Conservation (phyloP, 352 stramenopile genomes). For the Globisporangium viniferum region DNA sequence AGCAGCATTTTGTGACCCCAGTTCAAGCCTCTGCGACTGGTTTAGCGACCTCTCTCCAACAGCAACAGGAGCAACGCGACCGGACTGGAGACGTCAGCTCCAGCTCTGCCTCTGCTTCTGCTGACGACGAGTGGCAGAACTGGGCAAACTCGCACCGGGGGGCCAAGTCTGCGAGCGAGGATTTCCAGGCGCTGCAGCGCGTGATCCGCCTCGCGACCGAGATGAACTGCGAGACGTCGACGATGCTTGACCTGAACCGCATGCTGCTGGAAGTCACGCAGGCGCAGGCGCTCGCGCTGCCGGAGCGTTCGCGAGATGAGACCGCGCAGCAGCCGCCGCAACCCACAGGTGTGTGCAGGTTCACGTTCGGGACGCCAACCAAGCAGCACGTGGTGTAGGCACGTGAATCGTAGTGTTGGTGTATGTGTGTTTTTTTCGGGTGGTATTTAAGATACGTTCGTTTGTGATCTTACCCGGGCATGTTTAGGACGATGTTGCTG, state of each 20-base stretch:
- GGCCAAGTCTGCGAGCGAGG: conserved; percentile 22
- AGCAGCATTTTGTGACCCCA: neutral
- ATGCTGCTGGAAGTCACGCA: conserved; percentile 45
- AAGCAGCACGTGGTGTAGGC: conserved; percentile 26
- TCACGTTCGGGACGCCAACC: conserved; percentile 40
- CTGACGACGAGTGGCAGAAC: conserved; percentile 40
- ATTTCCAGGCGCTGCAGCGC: conserved; percentile 57
- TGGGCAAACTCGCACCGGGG: conserved; percentile 48
- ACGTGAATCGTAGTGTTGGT: neutral
- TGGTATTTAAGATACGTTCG: conserved; percentile 1
- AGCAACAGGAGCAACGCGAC: neutral
- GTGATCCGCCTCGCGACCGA: conserved; percentile 58
- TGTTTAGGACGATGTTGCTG: neutral
- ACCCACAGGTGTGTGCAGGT: conserved; percentile 46
- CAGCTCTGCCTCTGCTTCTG: conserved; percentile 17
- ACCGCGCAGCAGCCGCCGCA: conserved; percentile 27
- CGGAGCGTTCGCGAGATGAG: conserved; percentile 10
- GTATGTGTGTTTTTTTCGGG: neutral
- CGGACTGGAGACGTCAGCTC: neutral
- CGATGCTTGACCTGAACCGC: conserved; percentile 52
- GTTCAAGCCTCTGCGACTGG: neutral
- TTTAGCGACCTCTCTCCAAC: neutral
- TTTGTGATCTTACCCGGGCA: neutral
- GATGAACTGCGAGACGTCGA: conserved; percentile 59
- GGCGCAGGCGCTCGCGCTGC: conserved; percentile 5